These are phyloP conservation scores for Pseudevernia furfuracea DNA, from an alignment of 495 filamentous ascomycete genomes.

Conservation along the genomic window DNA sequence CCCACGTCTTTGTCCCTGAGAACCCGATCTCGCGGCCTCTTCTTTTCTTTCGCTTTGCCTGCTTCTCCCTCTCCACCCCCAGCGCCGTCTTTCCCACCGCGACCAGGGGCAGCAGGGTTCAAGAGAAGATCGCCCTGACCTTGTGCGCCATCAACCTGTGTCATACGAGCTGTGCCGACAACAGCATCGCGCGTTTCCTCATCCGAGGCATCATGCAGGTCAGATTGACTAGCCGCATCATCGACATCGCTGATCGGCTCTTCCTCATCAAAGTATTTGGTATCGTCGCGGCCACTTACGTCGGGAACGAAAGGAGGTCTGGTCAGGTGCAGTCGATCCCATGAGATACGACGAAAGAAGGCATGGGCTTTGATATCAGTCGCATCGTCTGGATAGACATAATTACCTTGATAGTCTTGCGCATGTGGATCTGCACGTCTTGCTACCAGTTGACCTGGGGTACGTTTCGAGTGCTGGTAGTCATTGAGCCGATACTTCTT, in stretches of 20 bases:
- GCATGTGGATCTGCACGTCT: constrained; percentile 29
- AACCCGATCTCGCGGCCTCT: constrained; percentile 69
- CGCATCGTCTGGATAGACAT: constrained; percentile 74
- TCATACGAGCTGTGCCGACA: constrained; percentile 6
- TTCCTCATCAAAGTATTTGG: constrained; percentile 82
- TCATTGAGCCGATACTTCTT: constrained; percentile 63
- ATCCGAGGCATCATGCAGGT: neutral
- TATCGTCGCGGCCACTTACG: constrained; percentile 66
- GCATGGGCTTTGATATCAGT: constrained; percentile 68
- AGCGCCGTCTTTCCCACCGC: neutral
- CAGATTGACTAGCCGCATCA: constrained; percentile 23
- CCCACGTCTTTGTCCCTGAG: constrained; percentile 61
- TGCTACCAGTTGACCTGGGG: constrained; percentile 28
- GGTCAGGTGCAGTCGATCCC: constrained; percentile 59
- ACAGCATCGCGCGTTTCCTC: neutral
- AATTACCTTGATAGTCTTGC: constrained; percentile 40
- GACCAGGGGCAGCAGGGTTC: neutral
- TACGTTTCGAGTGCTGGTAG: constrained; percentile 26
- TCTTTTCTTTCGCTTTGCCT: constrained; percentile 46
- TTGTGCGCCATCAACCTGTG: constrained; percentile 21
- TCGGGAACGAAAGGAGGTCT: constrained; percentile 70
- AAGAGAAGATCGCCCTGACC: constrained; percentile 3
- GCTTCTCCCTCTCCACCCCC: constrained; percentile 1
- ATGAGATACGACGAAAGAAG: constrained; percentile 61
- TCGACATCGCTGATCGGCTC: constrained; percentile 52